phyloP scores from a whole-genome alignment of 2,329 filamentous ascomycete genomes.

The Colletotrichum kahawae region DNA sequence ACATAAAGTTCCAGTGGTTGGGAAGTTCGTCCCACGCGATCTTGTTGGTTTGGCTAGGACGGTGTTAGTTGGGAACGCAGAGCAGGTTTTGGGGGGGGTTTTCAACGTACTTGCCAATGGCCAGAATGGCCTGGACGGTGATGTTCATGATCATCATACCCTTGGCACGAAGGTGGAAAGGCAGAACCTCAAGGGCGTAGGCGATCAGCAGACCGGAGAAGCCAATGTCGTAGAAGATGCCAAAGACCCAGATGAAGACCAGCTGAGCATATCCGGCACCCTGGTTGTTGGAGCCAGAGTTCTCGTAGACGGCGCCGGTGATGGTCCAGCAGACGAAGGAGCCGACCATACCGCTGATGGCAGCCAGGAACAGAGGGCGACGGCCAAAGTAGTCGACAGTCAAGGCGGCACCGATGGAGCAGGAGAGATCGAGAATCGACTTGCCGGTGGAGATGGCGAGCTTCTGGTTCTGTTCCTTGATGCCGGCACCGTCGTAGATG shows the following conservation, averaged over 20 bases:
- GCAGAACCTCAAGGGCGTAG: conserved; percentile 64
- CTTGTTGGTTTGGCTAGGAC: conserved; percentile 63
- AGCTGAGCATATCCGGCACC: conserved; percentile 59
- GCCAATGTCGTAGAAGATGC: conserved; percentile 64
- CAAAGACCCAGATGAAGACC: conserved; percentile 64
- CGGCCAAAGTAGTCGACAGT: conserved; percentile 56
- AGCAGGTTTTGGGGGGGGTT: not conserved
- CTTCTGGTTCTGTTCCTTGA: conserved; percentile 60
- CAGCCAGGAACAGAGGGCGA: conserved; percentile 57
- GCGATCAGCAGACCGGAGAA: conserved; percentile 63
- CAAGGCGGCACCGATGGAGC: conserved; percentile 59
- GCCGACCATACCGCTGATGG: conserved; percentile 52
- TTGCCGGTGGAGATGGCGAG: conserved; percentile 61
- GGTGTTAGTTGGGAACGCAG: not conserved
- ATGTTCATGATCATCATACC: conserved; percentile 71
- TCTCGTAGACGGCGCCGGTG: conserved; percentile 57
- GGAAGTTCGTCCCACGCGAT: conserved; percentile 65
- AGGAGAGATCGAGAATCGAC: conserved; percentile 62
- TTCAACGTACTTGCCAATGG: conserved; percentile 61
- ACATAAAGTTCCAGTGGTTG: conserved; percentile 68
- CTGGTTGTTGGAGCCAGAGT: conserved; percentile 44
- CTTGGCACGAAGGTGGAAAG: conserved; percentile 62
- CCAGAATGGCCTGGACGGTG: conserved; percentile 64
- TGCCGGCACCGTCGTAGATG: conserved; percentile 66
- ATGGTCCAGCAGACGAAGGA: conserved; percentile 57